Conservation (phyloP, 371 early-diverging fungal species). For the Apophysomyces ossiformis region DNA sequence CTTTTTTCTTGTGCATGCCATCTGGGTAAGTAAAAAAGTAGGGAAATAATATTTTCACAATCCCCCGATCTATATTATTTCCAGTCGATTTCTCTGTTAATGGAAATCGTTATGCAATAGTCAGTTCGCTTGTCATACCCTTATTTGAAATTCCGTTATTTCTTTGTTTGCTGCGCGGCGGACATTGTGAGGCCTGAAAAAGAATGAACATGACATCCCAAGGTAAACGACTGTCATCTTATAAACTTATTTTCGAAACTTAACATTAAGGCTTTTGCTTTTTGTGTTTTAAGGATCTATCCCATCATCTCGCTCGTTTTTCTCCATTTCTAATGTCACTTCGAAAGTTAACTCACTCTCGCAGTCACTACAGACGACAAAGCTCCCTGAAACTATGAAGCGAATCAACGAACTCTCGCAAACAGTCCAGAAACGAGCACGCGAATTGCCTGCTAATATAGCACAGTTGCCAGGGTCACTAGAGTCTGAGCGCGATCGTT, state of each 20-base stretch:
- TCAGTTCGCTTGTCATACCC: no score
- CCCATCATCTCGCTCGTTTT: background rate
- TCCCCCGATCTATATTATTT: no score
- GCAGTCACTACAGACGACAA: background rate
- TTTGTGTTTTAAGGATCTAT: background rate
- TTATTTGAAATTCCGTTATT: no score
- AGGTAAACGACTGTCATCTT: background rate
- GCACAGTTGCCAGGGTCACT: constrained; percentile 37
- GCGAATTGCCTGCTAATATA: constrained; percentile 40
- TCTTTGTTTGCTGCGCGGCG: no score
- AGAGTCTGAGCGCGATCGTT: constrained; percentile 42
- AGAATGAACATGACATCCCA: background rate
- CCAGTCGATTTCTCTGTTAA: no score
- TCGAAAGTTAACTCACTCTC: background rate
- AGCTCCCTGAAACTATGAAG: constrained; percentile 34
- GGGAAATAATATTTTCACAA: no score
- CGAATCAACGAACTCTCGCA: constrained; percentile 35
- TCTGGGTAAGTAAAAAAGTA: no score
- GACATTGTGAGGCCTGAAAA: background rate
- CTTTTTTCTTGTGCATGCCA: no score
- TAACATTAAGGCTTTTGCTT: background rate
- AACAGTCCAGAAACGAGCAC: constrained; percentile 39
- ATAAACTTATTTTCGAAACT: no score
- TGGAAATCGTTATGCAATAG: no score
- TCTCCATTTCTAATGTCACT: constrained; percentile 7